Base-by-base conservation (phyloP, 805 yeast species). In the Kodamaea kakaduensis region DNA sequence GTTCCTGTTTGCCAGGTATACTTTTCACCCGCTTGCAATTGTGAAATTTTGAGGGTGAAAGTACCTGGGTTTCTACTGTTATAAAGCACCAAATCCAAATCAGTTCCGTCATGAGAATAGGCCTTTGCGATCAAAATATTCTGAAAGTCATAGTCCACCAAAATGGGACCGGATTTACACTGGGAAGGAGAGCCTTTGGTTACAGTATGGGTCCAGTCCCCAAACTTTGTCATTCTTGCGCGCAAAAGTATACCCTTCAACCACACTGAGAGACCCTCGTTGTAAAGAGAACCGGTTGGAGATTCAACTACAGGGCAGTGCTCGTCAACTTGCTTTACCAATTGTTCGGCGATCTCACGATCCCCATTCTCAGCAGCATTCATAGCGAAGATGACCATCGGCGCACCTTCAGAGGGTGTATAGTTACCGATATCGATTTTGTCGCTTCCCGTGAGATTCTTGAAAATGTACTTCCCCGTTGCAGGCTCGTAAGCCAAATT, bases 281-380 rank as follows among this genome's bases (percentile, higher is more conserved):
- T 37, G 17, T 30, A 22, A 24, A 22, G 32, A 9, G 40, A 37
- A 10, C 40, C 40, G 13, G 40, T 37, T 10, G 36, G 26, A 16
- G 32, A 32, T 26, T 32, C 40, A 13, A 37, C 31, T 14, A 33
- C 33, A 25, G 32, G 24, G 13, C 22, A 25, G 15, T 26, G 27
- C 21, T 37, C 40, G 25, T 37, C 40, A 21, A 32, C 25, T 21
- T 37, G 40, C 25, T 37, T 37, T 9, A 37, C 17, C 26, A 37
- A 37, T 16, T 37, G 31, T 9, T 37, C 25, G 10, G 40, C 36
- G 32, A 37, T 37, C 14, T 26, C 33, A 13, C 17, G 9, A 21
- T 37, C 40, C 14, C 40, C 40, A 32, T 37, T 29, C 27, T 37
- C 40, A 32, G 33, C 36, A 26, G 40, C 40, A 27, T 24, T 25